phyloP scores from a whole-genome alignment of 257 asterid genomes.

The Solanum tacnaense region DNA sequence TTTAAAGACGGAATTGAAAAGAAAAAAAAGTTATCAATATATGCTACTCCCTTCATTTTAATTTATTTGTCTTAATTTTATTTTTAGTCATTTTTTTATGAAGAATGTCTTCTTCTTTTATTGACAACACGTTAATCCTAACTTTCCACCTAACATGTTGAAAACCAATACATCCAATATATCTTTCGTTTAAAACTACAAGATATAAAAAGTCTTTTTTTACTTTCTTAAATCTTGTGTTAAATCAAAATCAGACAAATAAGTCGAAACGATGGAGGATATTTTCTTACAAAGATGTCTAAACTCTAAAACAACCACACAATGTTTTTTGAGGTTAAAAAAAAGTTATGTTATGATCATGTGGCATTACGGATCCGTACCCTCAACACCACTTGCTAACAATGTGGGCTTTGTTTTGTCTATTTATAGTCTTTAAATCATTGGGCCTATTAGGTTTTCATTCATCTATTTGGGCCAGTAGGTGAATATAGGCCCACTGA shows the following conservation, averaged over 20 bases:
- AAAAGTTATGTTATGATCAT: neutral
- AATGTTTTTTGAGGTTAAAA: neutral
- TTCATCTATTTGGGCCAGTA: neutral
- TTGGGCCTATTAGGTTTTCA: neutral
- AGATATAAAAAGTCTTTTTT: too few relatives aligned
- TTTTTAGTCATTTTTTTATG: neutral
- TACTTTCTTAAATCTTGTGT: neutral
- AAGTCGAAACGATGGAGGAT: neutral
- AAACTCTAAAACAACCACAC: neutral
- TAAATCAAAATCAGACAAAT: neutral
- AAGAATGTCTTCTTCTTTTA: neutral
- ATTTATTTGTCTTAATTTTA: too few relatives aligned
- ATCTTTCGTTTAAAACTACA: neutral
- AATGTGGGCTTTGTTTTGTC: constrained; percentile 11
- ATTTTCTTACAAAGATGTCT: neutral
- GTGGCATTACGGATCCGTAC: constrained; percentile 47
- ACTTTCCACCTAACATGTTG: neutral
- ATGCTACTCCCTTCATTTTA: too few relatives aligned
- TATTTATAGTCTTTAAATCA: neutral
- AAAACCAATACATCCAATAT: neutral
- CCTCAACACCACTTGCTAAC: constrained; percentile 20
- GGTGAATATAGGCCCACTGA: neutral
- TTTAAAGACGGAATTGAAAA: too few relatives aligned
- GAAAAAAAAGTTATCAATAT: too few relatives aligned
- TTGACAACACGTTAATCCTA: too few relatives aligned